Base-by-base conservation (phyloP, 225 moss, liverwort and hornwort genomes). In the Anthoceros angustus region DNA sequence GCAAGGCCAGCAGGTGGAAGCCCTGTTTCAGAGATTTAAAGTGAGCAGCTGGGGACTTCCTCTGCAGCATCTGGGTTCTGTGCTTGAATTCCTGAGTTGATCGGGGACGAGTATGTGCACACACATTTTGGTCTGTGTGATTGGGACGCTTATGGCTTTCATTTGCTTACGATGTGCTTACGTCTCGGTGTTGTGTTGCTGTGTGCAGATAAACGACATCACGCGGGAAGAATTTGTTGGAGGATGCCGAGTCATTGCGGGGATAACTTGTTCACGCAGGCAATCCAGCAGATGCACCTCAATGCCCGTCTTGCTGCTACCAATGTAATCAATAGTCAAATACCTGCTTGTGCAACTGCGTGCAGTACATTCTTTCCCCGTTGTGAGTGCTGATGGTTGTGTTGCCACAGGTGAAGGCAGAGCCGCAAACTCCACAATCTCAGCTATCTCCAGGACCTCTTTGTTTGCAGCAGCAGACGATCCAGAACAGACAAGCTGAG, bases 171-270 rank as follows among this genome's bases (percentile, higher is more conserved):
- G 43, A 9, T 45, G 43, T 8, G 9, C 14, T 8, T 9, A 14
- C 9, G 43, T 14, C 9, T 14, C 14, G 14, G 15, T 50, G 15
- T 50, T n/a, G n/a, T n/a, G 15, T 11, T 50, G 49, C 20, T 5
- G 20, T 50, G 4, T 74, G 69, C 85, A 98, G 98, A 77, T 77
- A 81, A 86, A 78, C 74, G 98, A 98, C 68, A 98, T 92, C 39
- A 82, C 92, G 65, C 81, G 98, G 73, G 98, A 98, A 71, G 98
- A 98, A 67, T 98, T 98, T 68, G 88, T 98, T 23, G 78, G 98
- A 74, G 98, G 98, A 66, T 88, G 92, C 46, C 77, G 98, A 83
- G 82, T 82, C 21, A 87, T 98, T 70, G 98, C 86, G 60, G 98
- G 98, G 98, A 98, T 71, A 74, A 86, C 41, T 85, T 98, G 67